Evolutionary conservation across 1,284 basidiomycete genomes (phyloP), one percentile per base, ranked within the genome.

Genomic region (Singerocomus inundabilis): DNA sequence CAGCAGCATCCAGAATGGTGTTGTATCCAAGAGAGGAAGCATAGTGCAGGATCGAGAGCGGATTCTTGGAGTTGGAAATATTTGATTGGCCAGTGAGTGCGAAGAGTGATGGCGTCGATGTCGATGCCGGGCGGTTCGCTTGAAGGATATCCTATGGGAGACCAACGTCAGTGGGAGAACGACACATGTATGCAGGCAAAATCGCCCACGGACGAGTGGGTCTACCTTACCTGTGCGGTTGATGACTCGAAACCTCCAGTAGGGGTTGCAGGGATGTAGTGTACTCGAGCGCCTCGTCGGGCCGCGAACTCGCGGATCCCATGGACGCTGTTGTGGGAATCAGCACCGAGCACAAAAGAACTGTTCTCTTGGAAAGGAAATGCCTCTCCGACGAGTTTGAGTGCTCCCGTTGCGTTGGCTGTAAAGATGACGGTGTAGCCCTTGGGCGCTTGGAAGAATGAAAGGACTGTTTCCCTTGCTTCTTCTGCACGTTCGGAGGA

Each of bases 301-400:
- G 64, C 63, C 0, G 88, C 87, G 58, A 81, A 88, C 64, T 86
- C 77, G 38, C 91, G 78, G 46, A 93, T 84, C 8, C 91, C 91
- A 57, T 92, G 85, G 12, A 93, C 82, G 57, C 88, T 91, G 60
- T 92, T 93, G 64, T 92, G 90, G 11, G 86, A 84, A 65, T 92
- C 88, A 11, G 76, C 75, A 13, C 83, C 77, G 42, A 92, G 79
- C 40, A 90, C 75, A 59, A 82, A 84, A 33, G 65, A 68, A 41
- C 81, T 79, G 10, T 71, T 75, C 36, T 71, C 67, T 29, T 69
- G 67, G 62, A 91, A 93, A 0, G 85, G 84, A 61, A 84, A 93
- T 0, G 86, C 76, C 64, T 93, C 89, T 33, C 87, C 91, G 31
- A 93, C 78, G 44, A 92, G 77, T 61, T 91, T 91, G 55, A 93